A percentile compares a stretch with the other conserved stretches of the same genome.
These are phyloP conservation scores for Prototheca wickerhamii DNA, from an alignment of 163 green algal genomes.

Conservation along the genomic window DNA sequence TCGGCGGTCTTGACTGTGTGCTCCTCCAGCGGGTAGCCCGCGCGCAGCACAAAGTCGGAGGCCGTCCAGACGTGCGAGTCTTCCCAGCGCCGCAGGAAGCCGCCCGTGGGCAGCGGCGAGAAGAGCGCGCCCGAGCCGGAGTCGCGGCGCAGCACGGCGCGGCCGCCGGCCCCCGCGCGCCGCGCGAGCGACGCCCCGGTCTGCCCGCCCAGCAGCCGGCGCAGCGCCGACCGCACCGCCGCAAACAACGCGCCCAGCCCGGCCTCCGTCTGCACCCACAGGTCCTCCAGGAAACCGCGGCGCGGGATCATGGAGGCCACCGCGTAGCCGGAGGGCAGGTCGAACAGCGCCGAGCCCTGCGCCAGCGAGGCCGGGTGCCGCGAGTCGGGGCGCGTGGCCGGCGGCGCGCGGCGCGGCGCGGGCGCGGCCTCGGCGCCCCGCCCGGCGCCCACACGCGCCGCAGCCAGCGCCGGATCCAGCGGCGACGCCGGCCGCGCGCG, in stretches of 20 bases:
- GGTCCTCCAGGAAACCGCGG: not conserved
- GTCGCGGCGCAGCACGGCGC: constrained; percentile 1
- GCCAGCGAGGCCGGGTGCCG: not conserved
- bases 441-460: not conserved
- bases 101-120: constrained; percentile 13
- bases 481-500: not conserved
- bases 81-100: constrained; percentile 24
- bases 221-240: not conserved
- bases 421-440: not conserved
- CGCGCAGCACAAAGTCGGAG: constrained; percentile 48
- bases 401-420: not conserved
- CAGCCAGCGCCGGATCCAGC: not conserved
- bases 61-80: constrained; percentile 34
- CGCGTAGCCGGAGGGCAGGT: not conserved
- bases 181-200: not conserved
- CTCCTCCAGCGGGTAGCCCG: constrained; percentile 73
- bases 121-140: not conserved
- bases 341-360: not conserved
- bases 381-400: not conserved
- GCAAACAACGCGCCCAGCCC: not conserved
- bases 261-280: not conserved
- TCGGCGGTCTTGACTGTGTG: constrained; percentile 75
- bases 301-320: not conserved
- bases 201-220: not conserved
- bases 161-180: not conserved